Base-by-base conservation (phyloP, 179 eudicot species). In the Vitellaria paradoxa region DNA sequence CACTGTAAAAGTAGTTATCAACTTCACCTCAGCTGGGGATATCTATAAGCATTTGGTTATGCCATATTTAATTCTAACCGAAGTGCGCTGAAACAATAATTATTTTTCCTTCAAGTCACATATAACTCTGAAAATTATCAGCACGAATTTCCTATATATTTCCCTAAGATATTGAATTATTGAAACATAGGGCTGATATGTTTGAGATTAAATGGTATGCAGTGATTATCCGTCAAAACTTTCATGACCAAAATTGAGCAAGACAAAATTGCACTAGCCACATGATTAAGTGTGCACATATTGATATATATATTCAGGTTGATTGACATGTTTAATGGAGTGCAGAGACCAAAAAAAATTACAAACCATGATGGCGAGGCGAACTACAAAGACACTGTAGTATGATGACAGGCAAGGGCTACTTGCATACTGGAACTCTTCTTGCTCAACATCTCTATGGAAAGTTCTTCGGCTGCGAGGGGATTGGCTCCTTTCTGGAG, bases 301-400 rank as follows among this genome's bases (percentile, higher is more conserved):
- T 30, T 30, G 37, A 30, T 30, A 30, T 30, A 30, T 30, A 30
- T 30, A 13, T 15, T 57, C 20, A 13, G 11, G 73, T 7, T 69
- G 24, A 69, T 20, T 26, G 14, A 47, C 37, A 21, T 13, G 24
- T 69, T 49, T 26, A 10, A 24, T 7, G 18, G 13, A 78, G 14
- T n/a, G 12, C 9, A 21, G 18, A 18, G 24, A 37, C 2, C 37
- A 30, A 30, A 30, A 20, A 74, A 52, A 42, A 21, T 62, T 11
- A 68, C 87, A 49, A 82, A 93, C 97, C 99, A 96, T 96, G 82
- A 96, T 96, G 45, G 99, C 94, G 47, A 96, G 93, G 74, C 99
- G 99, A 81, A 91, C 99, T 18, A 90, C 97, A 78, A 96, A 96
- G 69, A 96, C 96, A 63, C 93, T 93, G 81, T 93, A 93, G 76